These are phyloP conservation scores for Cryptococcus floricola DNA, from an alignment of 1,284 basidiomycete genomes.

Conservation along the genomic window DNA sequence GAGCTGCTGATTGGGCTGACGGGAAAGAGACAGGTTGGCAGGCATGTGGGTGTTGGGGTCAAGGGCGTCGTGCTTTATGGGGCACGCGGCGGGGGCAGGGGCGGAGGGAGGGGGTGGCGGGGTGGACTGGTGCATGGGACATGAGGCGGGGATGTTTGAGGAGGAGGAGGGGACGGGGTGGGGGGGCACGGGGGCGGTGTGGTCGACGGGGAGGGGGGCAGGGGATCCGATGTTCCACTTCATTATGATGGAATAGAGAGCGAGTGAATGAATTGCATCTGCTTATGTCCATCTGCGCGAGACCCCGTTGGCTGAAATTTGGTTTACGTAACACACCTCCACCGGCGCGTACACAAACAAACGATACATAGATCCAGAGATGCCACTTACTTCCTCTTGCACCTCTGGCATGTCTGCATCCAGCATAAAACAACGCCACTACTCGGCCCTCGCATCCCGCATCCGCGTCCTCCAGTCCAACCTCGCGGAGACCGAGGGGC, in stretches of 20 bases:
- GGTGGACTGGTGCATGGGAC: slow-evolving; percentile 30
- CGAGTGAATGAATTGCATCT: no score
- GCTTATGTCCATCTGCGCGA: no score
- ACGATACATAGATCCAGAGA: not conserved
- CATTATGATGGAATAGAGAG: slow-evolving; percentile 16
- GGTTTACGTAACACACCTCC: no score
- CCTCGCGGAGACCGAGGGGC: slow-evolving; percentile 38
- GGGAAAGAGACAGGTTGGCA: slow-evolving; percentile 56
- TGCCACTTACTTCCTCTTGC: not conserved
- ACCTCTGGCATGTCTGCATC: slow-evolving; percentile 22
- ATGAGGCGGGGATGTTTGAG: slow-evolving; percentile 26
- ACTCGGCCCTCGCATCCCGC: slow-evolving; percentile 40
- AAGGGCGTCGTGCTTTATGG: slow-evolving; percentile 50
- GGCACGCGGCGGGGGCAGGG: slow-evolving; percentile 36
- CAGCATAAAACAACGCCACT: slow-evolving; percentile 43
- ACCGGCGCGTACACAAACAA: not conserved
- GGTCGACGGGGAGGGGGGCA: slow-evolving; percentile 3
- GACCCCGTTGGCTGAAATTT: no score
- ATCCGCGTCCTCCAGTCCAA: slow-evolving; percentile 36
- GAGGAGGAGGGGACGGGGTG: slow-evolving; percentile 13
- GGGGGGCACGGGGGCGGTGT: slow-evolving; percentile 6
- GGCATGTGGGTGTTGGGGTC: slow-evolving; percentile 93
- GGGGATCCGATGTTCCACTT: slow-evolving; percentile 36
- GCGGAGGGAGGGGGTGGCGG: slow-evolving; percentile 10
- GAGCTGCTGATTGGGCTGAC: slow-evolving; percentile 43